Percentiles rank a stretch among this genome's conserved stretches.
Conservation (phyloP, 2,329 filamentous ascomycete species). For the Diaporthe aspalathi region DNA sequence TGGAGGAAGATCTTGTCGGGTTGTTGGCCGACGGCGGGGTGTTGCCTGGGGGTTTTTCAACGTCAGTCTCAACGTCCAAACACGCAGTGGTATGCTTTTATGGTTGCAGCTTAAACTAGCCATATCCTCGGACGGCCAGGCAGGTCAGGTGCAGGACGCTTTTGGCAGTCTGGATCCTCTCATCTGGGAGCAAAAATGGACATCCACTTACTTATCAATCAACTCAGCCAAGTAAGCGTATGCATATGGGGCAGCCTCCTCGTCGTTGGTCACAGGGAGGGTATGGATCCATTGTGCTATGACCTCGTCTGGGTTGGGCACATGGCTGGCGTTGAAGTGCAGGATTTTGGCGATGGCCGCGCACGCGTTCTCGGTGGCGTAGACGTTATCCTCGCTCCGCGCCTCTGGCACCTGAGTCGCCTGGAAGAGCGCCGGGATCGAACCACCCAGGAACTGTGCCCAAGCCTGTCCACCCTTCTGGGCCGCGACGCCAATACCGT, state of each 20-base stretch:
- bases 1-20: slow-evolving; percentile 85
- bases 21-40: slow-evolving; percentile 82
- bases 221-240: slow-evolving; percentile 92
- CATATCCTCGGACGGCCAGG: background rate
- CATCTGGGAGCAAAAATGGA: background rate
- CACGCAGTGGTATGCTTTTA: background rate
- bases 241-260: slow-evolving; percentile 96
- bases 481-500: slow-evolving; percentile 94
- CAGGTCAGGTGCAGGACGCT: background rate
- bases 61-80: slow-evolving; percentile 23
- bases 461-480: slow-evolving; percentile 90
- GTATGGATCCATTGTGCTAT: slow-evolving; percentile 91
- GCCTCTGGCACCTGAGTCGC: slow-evolving; percentile 84
- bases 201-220: slow-evolving; percentile 86
- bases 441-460: slow-evolving; percentile 86
- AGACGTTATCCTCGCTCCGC: slow-evolving; percentile 91
- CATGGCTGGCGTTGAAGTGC: slow-evolving; percentile 84
- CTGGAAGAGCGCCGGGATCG: slow-evolving; percentile 85
- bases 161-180: background rate
- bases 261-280: slow-evolving; percentile 91
- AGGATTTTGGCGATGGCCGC: slow-evolving; percentile 97
- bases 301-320: slow-evolving; percentile 80
- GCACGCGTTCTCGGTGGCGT: slow-evolving; percentile 96
- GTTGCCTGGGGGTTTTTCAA: slow-evolving; percentile 74
- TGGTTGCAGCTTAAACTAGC: too few species aligned